phyloP scores from a whole-genome alignment of 1,284 basidiomycete species.

The Trichosporon sp. region DNA sequence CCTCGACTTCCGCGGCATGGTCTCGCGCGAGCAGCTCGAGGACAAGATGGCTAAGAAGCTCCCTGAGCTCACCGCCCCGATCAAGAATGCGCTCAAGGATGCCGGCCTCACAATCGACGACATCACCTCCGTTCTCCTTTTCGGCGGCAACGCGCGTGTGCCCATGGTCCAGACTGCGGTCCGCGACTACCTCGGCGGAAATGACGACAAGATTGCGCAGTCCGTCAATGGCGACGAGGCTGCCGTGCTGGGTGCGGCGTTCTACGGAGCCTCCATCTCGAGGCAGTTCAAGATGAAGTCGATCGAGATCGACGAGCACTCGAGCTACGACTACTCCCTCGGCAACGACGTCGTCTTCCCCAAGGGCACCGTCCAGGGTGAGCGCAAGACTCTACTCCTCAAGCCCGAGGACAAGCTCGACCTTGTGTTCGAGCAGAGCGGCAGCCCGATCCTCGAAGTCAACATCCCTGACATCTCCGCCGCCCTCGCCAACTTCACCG shows the following conservation, averaged over 20 bases:
- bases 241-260: constrained; percentile 88
- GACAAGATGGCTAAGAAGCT: constrained; percentile 60
- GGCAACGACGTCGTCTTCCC: constrained; percentile 66
- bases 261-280: constrained; percentile 86
- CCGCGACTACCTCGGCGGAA: constrained; percentile 74
- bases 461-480: constrained; percentile 43
- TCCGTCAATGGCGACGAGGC: constrained; percentile 99
- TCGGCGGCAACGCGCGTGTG: constrained; percentile 84
- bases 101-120: constrained; percentile 70
- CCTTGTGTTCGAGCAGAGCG: constrained; percentile 68
- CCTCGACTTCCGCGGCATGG: constrained; percentile 79
- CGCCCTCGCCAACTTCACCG: constrained; percentile 51
- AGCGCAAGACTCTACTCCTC: constrained; percentile 70
- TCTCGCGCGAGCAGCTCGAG: constrained; percentile 80
- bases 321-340: constrained; percentile 62
- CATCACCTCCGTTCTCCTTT: constrained; percentile 83
- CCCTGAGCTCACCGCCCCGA: constrained; percentile 68
- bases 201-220: constrained; percentile 72
- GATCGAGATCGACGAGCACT: constrained; percentile 78
- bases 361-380: constrained; percentile 69
- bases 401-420: constrained; percentile 65
- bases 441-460: constrained; percentile 38
- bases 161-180: constrained; percentile 88
- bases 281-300: constrained; percentile 95
- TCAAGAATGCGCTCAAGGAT: constrained; percentile 71